phyloP scores from a whole-genome alignment of 306 rosid genomes.

The Cucumis melo region DNA sequence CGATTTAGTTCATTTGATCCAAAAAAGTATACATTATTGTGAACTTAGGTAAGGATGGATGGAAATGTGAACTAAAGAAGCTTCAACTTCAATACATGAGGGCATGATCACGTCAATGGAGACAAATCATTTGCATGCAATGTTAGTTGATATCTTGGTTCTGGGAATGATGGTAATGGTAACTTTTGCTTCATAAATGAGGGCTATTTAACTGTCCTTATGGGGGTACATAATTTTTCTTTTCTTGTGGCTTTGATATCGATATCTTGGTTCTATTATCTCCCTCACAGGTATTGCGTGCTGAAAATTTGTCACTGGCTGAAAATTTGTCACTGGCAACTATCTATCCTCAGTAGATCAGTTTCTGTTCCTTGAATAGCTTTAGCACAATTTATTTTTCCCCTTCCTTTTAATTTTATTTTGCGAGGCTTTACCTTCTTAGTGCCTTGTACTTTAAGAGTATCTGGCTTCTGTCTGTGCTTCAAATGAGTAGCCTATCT shows the following conservation, averaged over 20 bases:
- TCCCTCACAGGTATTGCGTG: constrained; percentile 10
- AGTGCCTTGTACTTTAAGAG: background rate
- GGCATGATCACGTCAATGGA: constrained; percentile 27
- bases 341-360: background rate
- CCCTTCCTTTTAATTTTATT: background rate
- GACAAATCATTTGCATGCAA: constrained; percentile 39
- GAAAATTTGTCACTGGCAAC: background rate
- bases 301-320: too few species aligned
- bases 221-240: constrained; percentile 37
- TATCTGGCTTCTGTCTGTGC: background rate
- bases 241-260: constrained; percentile 28
- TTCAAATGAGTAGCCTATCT: background rate
- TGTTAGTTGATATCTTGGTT: constrained; percentile 38
- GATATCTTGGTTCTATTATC: constrained; percentile 23
- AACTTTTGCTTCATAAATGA: constrained; percentile 31
- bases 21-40: too few species aligned
- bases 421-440: background rate
- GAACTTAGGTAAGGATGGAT: constrained; percentile 22
- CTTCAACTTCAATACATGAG: constrained; percentile 42
- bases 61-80: constrained; percentile 30
- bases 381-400: background rate
- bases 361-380: background rate
- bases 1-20: too few species aligned
- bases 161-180: constrained; percentile 52
- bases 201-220: constrained; percentile 27